Base-by-base conservation (phyloP, 305 asterid species). In the Euphrasia arctica region DNA sequence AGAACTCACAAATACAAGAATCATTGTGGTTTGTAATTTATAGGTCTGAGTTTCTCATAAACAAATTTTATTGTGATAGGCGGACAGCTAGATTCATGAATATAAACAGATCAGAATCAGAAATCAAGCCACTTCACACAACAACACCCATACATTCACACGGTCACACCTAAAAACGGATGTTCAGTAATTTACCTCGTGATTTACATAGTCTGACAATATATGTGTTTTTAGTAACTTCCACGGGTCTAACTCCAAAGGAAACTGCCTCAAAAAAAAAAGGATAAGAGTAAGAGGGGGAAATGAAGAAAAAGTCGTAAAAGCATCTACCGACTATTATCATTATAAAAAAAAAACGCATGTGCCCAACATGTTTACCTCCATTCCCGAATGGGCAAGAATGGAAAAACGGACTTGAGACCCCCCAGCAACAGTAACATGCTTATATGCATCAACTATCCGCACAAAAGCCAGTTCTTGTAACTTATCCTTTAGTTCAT, bases 231-330 rank as follows among this genome's bases (percentile, higher is more conserved):
- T 91, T 54, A 93, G 78, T 58, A 77, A 77, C 78, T 88, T 90
- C 95, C 95, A 93, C 4, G 96, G 95, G 74, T 93, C 95, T 70
- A 90, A 80, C 80, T 93, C 99, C 14, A 83, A 74, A 10, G 99
- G 95, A 78, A 85, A 88, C 99, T 93, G 85, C 79, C 80, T 27
- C 63, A 79, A 57, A 69, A 27, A n/a, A n/a, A 68, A 72, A 68
- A 54, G 15, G 9, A 12, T 5, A 1, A 12, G 15, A 50, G 18
- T 13, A 50, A 12, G 58, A 11, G 32, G 34, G n/a, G 39, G 36
- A 1, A 28, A 22, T 2, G 36, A n/a, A 54, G 34, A 28, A 54
- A 51, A 73, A 75, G 80, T 48, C 36, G 60, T 11, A 70, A 67
- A 76, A 63, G 63, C 72, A 67, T 45, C 66, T 71, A 72, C 73